Conservation (phyloP, 495 filamentous ascomycete species). For the Trichoderma asperelloides region DNA sequence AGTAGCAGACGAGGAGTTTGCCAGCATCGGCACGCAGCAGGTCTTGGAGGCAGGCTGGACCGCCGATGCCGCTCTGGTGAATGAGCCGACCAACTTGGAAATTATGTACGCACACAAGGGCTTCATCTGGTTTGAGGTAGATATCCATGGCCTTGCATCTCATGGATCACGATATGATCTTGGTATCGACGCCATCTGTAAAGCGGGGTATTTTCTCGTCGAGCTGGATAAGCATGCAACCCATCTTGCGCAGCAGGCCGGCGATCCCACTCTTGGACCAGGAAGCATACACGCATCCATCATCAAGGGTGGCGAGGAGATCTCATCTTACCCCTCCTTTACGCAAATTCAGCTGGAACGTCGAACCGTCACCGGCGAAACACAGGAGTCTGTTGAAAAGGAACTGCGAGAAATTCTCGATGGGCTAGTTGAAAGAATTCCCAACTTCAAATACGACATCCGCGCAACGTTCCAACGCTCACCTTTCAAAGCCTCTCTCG, state of each 20-base stretch:
- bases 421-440: slow-evolving; percentile 9
- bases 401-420: slow-evolving; percentile 21
- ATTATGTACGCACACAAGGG: slow-evolving; percentile 38
- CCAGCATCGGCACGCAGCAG: slow-evolving; percentile 35
- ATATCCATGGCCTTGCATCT: slow-evolving; percentile 35
- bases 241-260: slow-evolving; percentile 17
- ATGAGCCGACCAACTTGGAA: slow-evolving; percentile 29
- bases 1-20: slow-evolving; percentile 41
- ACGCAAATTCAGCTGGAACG: slow-evolving; percentile 37
- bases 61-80: slow-evolving; percentile 36
- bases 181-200: slow-evolving; percentile 36
- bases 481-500: slow-evolving; percentile 11
- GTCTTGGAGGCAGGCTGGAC: slow-evolving; percentile 39
- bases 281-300: slow-evolving; percentile 34
- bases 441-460: slow-evolving; percentile 16
- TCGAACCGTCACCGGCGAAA: slow-evolving; percentile 34
- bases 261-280: slow-evolving; percentile 24
- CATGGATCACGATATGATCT: slow-evolving; percentile 35
- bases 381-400: slow-evolving; percentile 19
- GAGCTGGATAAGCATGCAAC: slow-evolving; percentile 31
- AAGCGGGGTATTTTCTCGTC: slow-evolving; percentile 34
- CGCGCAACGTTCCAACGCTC: slow-evolving; percentile 15
- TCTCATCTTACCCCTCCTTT: slow-evolving; percentile 36
- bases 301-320: slow-evolving; percentile 39
- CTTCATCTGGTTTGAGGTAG: slow-evolving; percentile 39